Evolutionary conservation across 1,284 basidiomycete species (phyloP), one percentile per base, ranked within the genome.

Genomic region (Polyporus tsugae): DNA sequence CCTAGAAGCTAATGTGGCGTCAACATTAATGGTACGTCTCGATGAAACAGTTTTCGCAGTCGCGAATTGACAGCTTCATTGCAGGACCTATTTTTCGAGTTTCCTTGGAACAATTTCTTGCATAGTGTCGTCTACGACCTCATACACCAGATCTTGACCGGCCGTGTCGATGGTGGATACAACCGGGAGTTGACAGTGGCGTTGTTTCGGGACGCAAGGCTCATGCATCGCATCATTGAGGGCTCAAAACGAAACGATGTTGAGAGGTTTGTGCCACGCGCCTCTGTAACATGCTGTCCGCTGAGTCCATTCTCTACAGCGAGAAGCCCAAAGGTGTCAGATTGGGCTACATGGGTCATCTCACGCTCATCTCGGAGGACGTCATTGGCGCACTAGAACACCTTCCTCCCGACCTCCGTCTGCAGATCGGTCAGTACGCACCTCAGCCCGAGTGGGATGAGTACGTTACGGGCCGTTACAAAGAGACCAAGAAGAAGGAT

Each of bases 61-160:
- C 39, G 25, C 49, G n/a, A 17, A 2, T 64, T 70, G 39, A 68
- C 7, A 29, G 19, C 6, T 6, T 15, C 19, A 2, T 22, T 35
- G 35, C 74, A 95, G 93, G 93, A 96, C 75, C 84, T 99, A 49
- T 99, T 99, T 84, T 98, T 99, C 79, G 91, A 95, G 70, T 98
- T 93, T 76, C 96, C 96, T 0, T 96, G 95, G 93, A 99, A 99
- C 83, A 99, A 99, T 78, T 99, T 99, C 79, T 82, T 99, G 53
- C 98, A 99, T 79, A 97, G 96, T 75, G 93, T 97, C 17, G 96
- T 98, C 19, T 99, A 99, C 78, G 98, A 99, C 79, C 85, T 99
- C 61, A 86, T 99, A 1, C 97, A 99, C 78, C 98, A 99, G 79
- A 93, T 98, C 60, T 87, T 99, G 71, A 97, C 95, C 15, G 96